A percentile compares a stretch with the other conserved stretches of the same genome.
Evolutionary conservation across 176 grass and related monocot species (phyloP).

Genomic region (Chloris gayana): DNA sequence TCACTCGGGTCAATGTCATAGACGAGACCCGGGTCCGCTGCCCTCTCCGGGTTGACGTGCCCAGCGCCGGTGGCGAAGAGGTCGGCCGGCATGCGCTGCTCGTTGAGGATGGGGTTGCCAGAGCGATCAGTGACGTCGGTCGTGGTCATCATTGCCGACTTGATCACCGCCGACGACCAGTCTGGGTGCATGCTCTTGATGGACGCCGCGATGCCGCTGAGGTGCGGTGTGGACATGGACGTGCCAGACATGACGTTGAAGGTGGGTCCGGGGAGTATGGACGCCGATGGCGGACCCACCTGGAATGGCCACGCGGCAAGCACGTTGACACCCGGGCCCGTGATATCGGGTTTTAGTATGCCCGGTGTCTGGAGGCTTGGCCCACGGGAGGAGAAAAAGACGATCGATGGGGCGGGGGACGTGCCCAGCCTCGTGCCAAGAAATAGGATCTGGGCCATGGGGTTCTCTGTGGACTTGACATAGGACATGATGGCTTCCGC

Average conservation of each 20-base stretch:
- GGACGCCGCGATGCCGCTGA: slow-evolving; percentile 53
- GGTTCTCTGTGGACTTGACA: slow-evolving; percentile 3
- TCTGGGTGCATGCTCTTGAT: slow-evolving; percentile 48
- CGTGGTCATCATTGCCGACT: slow-evolving; percentile 73
- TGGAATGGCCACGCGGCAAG: slow-evolving; percentile 57
- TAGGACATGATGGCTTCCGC: slow-evolving; percentile 27
- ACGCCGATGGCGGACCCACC: slow-evolving; percentile 19
- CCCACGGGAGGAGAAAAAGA: slow-evolving; percentile 61
- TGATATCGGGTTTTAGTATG: slow-evolving; percentile 59
- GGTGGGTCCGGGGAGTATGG: not conserved
- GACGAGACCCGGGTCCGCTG: slow-evolving; percentile 51
- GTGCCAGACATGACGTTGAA: slow-evolving; percentile 61
- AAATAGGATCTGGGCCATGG: slow-evolving; percentile 25
- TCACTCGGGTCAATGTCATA: slow-evolving; percentile 29
- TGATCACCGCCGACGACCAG: slow-evolving; percentile 58
- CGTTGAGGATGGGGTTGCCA: slow-evolving; percentile 35
- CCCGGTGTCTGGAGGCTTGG: slow-evolving; percentile 30
- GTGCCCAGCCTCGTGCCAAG: slow-evolving; percentile 49
- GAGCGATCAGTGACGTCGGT: slow-evolving; percentile 37
- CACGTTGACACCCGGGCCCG: slow-evolving; percentile 47
- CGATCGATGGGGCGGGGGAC: slow-evolving; percentile 46
- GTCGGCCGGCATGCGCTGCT: slow-evolving; percentile 31
- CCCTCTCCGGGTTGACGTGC: slow-evolving; percentile 55
- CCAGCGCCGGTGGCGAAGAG: slow-evolving; percentile 51
- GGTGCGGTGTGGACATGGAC: slow-evolving; percentile 72